Evolutionary conservation across 2,329 filamentous ascomycete species (phyloP).

Genomic region (Fusarium solani-melongenae): DNA sequence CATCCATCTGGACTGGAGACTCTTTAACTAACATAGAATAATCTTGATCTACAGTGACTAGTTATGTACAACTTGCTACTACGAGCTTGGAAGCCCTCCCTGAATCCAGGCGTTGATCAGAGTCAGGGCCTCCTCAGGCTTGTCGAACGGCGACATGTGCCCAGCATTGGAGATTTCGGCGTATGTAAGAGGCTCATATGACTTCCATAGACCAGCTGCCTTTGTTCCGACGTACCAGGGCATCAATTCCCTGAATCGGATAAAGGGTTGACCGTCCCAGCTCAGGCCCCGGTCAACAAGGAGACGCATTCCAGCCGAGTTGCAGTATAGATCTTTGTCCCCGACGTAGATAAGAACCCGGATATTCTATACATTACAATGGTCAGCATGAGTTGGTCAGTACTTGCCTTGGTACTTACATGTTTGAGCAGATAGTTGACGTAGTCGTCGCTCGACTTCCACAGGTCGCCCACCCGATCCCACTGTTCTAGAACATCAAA

Average conservation of each 20-base stretch:
- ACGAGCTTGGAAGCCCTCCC: not conserved
- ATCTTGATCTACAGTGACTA: not conserved
- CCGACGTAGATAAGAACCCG: slow-evolving; percentile 10
- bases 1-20: no score
- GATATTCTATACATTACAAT: not conserved
- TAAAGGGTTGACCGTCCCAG: not conserved
- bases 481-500: not conserved
- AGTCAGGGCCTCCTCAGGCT: not conserved
- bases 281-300: not conserved
- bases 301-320: not conserved
- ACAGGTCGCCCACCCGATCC: not conserved
- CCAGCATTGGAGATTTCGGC: slow-evolving; percentile 4
- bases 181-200: slow-evolving; percentile 3
- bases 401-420: not conserved
- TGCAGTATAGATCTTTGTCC: slow-evolving; percentile 5
- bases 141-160: slow-evolving; percentile 1
- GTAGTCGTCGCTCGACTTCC: not conserved
- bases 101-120: slow-evolving; percentile 10
- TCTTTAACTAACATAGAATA: not conserved
- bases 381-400: not conserved
- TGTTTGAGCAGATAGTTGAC: not conserved
- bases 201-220: not conserved
- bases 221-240: not conserved
- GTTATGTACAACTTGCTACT: not conserved
- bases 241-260: not conserved